phyloP scores from a whole-genome alignment of 164 flowering plant genomes.

The Vitis rotundifolia region DNA sequence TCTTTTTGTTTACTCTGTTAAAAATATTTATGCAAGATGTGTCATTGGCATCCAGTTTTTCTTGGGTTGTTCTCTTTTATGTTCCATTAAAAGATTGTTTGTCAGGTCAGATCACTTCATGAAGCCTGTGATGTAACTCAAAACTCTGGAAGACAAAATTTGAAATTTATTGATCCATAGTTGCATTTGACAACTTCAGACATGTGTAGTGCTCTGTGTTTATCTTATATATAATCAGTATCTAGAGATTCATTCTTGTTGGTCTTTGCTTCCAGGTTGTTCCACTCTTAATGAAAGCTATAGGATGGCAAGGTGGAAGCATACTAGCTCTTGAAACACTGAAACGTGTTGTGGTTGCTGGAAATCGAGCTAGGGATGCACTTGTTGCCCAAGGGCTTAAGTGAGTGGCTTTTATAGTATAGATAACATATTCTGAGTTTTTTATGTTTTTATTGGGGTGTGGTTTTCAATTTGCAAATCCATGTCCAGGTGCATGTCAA shows the following conservation, averaged over 20 bases:
- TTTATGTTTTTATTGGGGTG: neutral
- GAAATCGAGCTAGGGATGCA: slow-evolving; percentile 98
- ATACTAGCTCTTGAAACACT: slow-evolving; percentile 96
- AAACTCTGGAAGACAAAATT: too few species aligned
- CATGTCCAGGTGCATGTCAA: too few species aligned
- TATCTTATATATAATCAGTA: neutral
- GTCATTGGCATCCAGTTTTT: too few species aligned
- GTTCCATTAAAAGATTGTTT: too few species aligned
- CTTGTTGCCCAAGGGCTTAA: slow-evolving; percentile 99
- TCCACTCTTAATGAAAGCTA: slow-evolving; percentile 98
- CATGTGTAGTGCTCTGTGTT: neutral
- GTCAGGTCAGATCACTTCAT: too few species aligned
- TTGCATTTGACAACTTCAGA: neutral
- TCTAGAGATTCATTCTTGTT: slow-evolving; percentile 7
- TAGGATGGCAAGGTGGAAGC: slow-evolving; percentile 99
- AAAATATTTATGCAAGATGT: too few species aligned
- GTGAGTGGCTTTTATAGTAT: slow-evolving; percentile 41
- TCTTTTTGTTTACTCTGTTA: too few species aligned
- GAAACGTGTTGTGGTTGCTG: slow-evolving; percentile 98
- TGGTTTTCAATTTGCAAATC: neutral
- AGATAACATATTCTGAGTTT: neutral
- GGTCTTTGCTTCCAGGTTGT: slow-evolving; percentile 67
- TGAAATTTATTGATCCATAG: neutral
- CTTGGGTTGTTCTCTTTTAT: too few species aligned
- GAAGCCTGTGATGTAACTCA: too few species aligned